These are phyloP conservation scores for Leishmania mexicana DNA, from an alignment of 208 protist species.

Conservation along the genomic window DNA sequence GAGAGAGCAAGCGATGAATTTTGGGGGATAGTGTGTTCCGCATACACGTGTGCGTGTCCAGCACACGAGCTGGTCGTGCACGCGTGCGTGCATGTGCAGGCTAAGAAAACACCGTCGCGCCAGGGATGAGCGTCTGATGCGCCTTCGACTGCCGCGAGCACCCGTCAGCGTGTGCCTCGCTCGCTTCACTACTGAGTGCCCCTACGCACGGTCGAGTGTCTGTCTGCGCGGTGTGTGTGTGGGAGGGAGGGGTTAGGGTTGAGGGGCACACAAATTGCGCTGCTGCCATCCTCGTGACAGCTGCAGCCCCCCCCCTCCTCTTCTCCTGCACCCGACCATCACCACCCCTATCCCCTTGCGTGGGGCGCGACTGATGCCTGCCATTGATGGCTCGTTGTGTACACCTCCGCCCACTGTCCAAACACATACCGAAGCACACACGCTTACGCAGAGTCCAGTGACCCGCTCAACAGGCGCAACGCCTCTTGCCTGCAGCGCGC, in stretches of 20 bases:
- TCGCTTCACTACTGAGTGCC: not conserved
- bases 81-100: no score
- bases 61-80: no score
- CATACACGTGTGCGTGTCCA: no score
- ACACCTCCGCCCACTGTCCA: not conserved
- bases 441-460: not conserved
- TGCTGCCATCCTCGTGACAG: not conserved
- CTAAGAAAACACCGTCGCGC: no score
- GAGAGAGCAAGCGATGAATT: not conserved
- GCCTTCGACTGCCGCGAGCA: not conserved
- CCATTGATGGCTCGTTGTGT: not conserved
- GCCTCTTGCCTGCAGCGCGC: not conserved
- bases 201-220: not conserved
- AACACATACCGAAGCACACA: not conserved
- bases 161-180: not conserved
- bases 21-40: no score
- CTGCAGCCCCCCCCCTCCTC: not conserved
- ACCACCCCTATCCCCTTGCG: not conserved
- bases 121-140: not conserved
- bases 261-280: not conserved
- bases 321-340: not conserved
- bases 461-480: slow-evolving; percentile 5
- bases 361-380: not conserved
- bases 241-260: no score
- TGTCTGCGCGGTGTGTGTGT: not conserved